Evolutionary conservation across 2,329 filamentous ascomycete species (phyloP).

Genomic region (Phyllosticta capitalensis): DNA sequence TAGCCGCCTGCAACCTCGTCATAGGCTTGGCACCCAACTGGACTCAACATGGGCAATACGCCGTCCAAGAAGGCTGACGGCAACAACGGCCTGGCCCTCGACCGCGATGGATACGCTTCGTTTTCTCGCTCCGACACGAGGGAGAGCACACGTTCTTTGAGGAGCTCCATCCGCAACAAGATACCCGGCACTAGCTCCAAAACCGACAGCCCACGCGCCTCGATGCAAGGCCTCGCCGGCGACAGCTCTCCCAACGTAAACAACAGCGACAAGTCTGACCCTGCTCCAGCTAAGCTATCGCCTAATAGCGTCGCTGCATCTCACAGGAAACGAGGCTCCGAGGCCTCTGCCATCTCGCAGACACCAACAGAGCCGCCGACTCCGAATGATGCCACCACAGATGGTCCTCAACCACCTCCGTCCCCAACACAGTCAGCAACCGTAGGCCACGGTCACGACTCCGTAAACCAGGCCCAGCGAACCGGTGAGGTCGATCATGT

Average conservation of each 20-base stretch:
- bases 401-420: constrained; percentile 51
- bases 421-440: constrained; percentile 75
- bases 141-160: constrained; percentile 79
- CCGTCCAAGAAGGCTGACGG: constrained; percentile 49
- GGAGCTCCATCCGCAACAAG: constrained; percentile 73
- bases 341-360: constrained; percentile 17
- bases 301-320: constrained; percentile 45
- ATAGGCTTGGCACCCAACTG: neutral
- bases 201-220: constrained; percentile 73
- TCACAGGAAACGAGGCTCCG: constrained; percentile 26
- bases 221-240: constrained; percentile 50
- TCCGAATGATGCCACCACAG: constrained; percentile 24
- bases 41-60: constrained; percentile 63
- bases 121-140: constrained; percentile 89
- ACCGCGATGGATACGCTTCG: constrained; percentile 68
- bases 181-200: constrained; percentile 61
- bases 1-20: neutral
- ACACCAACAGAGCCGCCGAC: constrained; percentile 30
- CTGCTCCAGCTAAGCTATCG: constrained; percentile 49
- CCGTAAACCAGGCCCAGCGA: constrained; percentile 70
- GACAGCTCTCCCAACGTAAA: constrained; percentile 49
- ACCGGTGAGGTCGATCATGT: constrained; percentile 90
- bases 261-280: constrained; percentile 11
- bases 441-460: constrained; percentile 62
- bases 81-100: constrained; percentile 50